phyloP scores from a whole-genome alignment of 768 basidiomycete species.

The Tricholoma sp. region DNA sequence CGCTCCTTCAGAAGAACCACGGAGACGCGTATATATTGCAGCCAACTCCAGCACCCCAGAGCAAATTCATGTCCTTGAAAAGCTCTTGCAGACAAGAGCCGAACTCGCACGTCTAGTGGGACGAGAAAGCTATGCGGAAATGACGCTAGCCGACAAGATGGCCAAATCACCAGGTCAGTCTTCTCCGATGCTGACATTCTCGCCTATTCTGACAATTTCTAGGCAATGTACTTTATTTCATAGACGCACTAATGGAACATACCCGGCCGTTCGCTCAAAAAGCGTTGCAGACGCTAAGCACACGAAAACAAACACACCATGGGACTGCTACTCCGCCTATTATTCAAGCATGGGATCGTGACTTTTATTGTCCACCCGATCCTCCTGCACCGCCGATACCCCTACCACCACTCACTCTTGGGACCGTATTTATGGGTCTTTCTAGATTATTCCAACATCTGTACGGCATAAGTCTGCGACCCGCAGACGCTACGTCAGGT shows the following conservation, averaged over 20 bases:
- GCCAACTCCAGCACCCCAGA: slow-evolving; percentile 69
- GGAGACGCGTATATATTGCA: slow-evolving; percentile 79
- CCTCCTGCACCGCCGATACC: slow-evolving; percentile 70
- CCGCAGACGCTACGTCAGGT: slow-evolving; percentile 60
- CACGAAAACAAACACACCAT: slow-evolving; percentile 73
- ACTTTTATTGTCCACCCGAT: slow-evolving; percentile 85
- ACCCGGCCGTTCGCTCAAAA: slow-evolving; percentile 72
- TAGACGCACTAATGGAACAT: slow-evolving; percentile 75
- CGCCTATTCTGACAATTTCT: not conserved
- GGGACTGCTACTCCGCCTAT: slow-evolving; percentile 49
- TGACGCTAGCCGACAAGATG: slow-evolving; percentile 94
- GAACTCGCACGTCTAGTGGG: slow-evolving; percentile 85
- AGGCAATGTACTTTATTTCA: slow-evolving; percentile 87
- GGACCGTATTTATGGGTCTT: slow-evolving; percentile 90
- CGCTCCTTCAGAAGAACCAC: slow-evolving; percentile 78
- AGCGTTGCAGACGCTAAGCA: slow-evolving; percentile 63
- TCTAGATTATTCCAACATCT: slow-evolving; percentile 82
- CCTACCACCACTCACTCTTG: slow-evolving; percentile 74
- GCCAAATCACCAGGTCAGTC: slow-evolving; percentile 82
- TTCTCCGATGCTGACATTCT: slow-evolving; percentile 1
- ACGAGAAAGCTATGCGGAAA: slow-evolving; percentile 78
- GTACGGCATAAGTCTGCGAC: slow-evolving; percentile 82
- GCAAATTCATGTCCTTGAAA: slow-evolving; percentile 75
- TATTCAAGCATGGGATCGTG: slow-evolving; percentile 95
- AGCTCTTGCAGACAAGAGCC: slow-evolving; percentile 68